Percentiles rank a stretch among this genome's conserved stretches.
Conservation (phyloP, 768 basidiomycete genomes). For the Cubamyces lactineus region DNA sequence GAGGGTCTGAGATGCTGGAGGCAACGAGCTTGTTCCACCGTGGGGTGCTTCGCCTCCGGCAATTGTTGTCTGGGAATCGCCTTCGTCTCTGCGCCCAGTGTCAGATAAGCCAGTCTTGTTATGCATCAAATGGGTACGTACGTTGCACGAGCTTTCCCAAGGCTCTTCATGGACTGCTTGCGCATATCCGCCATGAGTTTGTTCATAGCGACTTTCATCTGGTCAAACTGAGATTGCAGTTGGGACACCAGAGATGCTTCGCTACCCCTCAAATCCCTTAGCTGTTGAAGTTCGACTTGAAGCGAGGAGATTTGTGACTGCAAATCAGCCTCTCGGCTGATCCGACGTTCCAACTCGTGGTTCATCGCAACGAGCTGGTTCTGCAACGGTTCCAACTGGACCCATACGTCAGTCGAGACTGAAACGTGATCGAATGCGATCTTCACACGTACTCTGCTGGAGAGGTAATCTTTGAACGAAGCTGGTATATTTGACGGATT, state of each 20-base stretch:
- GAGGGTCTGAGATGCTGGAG: constrained; percentile 40
- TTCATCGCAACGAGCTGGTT: constrained; percentile 44
- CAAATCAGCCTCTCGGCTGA: constrained; percentile 40
- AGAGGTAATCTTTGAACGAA: too few relatives aligned
- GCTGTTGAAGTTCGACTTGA: constrained; percentile 38
- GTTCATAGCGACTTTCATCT: constrained; percentile 3
- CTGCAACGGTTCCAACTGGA: constrained; percentile 37
- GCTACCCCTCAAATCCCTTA: constrained; percentile 22
- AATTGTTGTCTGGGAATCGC: neutral
- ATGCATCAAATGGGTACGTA: constrained; percentile 2
- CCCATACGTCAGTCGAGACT: neutral
- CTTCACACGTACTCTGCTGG: too few relatives aligned
- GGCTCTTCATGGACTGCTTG: constrained; percentile 19
- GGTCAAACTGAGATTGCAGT: constrained; percentile 25
- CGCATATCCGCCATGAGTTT: neutral
- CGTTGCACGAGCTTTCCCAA: constrained; percentile 26
- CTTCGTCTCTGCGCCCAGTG: constrained; percentile 10
- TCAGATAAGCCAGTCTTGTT: neutral
- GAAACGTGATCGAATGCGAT: too few relatives aligned
- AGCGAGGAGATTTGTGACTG: constrained; percentile 40
- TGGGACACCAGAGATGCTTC: neutral
- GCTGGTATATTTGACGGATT: too few relatives aligned
- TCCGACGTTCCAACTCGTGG: constrained; percentile 47
- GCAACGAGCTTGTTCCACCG: constrained; percentile 9
- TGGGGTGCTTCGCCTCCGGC: neutral